Evolutionary conservation across 352 stramenopile genomes (phyloP).

Genomic region (Phytophthora pistaciae): DNA sequence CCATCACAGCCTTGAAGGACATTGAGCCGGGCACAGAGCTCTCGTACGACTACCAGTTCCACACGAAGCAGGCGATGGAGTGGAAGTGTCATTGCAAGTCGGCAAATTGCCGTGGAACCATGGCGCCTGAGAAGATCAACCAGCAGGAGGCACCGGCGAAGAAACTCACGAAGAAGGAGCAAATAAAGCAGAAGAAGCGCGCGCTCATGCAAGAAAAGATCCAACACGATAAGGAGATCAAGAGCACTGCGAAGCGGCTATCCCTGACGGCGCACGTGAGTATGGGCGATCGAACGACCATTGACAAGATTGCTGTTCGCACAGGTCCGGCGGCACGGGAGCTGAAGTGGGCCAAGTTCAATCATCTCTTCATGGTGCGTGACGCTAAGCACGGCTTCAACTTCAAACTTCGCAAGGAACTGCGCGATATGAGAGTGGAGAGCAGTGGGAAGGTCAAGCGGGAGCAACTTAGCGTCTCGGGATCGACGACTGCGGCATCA

Average conservation of each 20-base stretch:
- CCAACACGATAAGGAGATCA: slow-evolving; percentile 71
- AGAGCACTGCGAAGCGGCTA: slow-evolving; percentile 67
- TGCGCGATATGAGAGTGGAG: slow-evolving; percentile 52
- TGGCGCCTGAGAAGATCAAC: slow-evolving; percentile 87
- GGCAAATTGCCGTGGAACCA: slow-evolving; percentile 85
- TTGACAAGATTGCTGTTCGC: slow-evolving; percentile 67
- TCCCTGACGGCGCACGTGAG: slow-evolving; percentile 71
- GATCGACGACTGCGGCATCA: slow-evolving; percentile 36
- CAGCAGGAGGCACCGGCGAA: slow-evolving; percentile 46
- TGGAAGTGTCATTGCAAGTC: slow-evolving; percentile 90
- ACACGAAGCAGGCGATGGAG: slow-evolving; percentile 86
- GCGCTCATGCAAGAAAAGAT: slow-evolving; percentile 73
- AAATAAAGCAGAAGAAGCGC: slow-evolving; percentile 73
- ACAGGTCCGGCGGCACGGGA: slow-evolving; percentile 66
- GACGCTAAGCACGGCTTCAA: slow-evolving; percentile 76
- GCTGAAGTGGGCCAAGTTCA: slow-evolving; percentile 61
- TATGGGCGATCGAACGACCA: slow-evolving; percentile 54
- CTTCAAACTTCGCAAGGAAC: slow-evolving; percentile 73
- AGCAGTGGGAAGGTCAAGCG: slow-evolving; percentile 26
- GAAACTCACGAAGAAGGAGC: slow-evolving; percentile 87
- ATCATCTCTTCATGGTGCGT: slow-evolving; percentile 66
- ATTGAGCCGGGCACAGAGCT: slow-evolving; percentile 92
- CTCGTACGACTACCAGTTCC: slow-evolving; percentile 96
- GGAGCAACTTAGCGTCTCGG: slow-evolving; percentile 33
- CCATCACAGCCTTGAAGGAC: slow-evolving; percentile 92